Evolutionary conservation across 306 rosid species (phyloP).

Genomic region (Glycyrrhiza uralensis): DNA sequence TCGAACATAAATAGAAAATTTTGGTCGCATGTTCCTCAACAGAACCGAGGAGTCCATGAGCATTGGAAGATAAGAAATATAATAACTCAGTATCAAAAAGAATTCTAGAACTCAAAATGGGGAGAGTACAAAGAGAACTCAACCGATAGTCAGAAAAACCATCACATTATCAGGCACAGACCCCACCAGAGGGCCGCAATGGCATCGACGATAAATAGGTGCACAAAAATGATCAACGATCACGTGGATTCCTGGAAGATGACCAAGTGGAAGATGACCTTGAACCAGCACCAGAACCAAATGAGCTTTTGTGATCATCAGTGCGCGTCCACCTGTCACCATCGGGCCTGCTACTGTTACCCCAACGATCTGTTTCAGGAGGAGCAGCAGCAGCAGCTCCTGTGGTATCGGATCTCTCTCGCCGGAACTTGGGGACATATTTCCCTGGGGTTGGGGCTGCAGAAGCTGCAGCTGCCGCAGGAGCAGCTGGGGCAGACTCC

Average conservation of each 20-base stretch:
- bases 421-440: constrained; percentile 67
- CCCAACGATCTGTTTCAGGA: constrained; percentile 66
- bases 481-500: constrained; percentile 44
- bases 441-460: constrained; percentile 43
- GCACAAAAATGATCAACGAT: constrained; percentile 35
- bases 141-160: constrained; percentile 1
- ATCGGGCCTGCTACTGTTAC: constrained; percentile 29
- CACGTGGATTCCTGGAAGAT: constrained; percentile 47
- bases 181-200: neutral
- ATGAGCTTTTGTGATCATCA: constrained; percentile 51
- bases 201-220: neutral
- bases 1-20: constrained; percentile 22
- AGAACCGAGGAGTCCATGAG: neutral
- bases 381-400: constrained; percentile 46
- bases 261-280: constrained; percentile 66
- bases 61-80: constrained; percentile 26
- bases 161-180: neutral
- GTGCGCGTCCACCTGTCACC: constrained; percentile 77
- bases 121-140: constrained; percentile 12
- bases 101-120: constrained; percentile 24
- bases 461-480: constrained; percentile 36
- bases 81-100: constrained; percentile 28
- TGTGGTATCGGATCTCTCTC: constrained; percentile 39
- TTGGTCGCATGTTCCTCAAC: constrained; percentile 27
- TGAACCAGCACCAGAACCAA: constrained; percentile 52